Base-by-base conservation (phyloP, 2,329 filamentous ascomycete genomes). In the Pyricularia grisea region DNA sequence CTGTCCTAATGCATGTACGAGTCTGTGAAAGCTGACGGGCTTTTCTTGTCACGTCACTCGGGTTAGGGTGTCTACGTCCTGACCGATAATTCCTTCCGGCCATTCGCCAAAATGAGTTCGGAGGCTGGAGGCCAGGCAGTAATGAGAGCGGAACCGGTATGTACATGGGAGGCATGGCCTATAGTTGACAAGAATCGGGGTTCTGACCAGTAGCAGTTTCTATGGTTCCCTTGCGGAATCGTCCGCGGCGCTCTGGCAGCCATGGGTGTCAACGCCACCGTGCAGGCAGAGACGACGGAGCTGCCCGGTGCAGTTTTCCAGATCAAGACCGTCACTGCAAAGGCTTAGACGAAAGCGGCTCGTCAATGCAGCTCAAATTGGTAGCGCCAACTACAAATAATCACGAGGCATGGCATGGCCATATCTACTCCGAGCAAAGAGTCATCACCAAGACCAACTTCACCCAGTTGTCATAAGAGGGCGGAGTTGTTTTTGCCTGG, bases 171-270 rank as follows among this genome's bases (percentile, higher is more conserved):
- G 4, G 6, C 36, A 10, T 4, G 12, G 5, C 36, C 27, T 28
- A 20, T 28, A 20, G 66, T 5, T 67, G 42, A 31, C 25, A 9
- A 28, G 20, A 31, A 31, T 30, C 17, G 36, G n/a, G 7, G 42
- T 70, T 66, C 71, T 31, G 12, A 64, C 25, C 20, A 12, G n/a
- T 1, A 25, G 69, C 70, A 96, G 91, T 97, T 96, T 78, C 84
- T 99, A 17, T 97, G 93, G 87, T 97, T 98, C 76, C 95, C 95
- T 9, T 97, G 94, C 74, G 95, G 95, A 65, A 86, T 99, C 66
- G 92, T 99, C 71, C 87, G 94, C 70, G 95, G 95, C 33, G 93
- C 93, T n/a, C 81, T 99, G 67, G 90, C 93, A n/a, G 93, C 91
- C 67, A 83, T 99, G 82, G 95, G 94, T 6, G 93, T 98, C 74